phyloP scores from a whole-genome alignment of 495 filamentous ascomycete species.

The Symbiotaphrina buchneri region DNA sequence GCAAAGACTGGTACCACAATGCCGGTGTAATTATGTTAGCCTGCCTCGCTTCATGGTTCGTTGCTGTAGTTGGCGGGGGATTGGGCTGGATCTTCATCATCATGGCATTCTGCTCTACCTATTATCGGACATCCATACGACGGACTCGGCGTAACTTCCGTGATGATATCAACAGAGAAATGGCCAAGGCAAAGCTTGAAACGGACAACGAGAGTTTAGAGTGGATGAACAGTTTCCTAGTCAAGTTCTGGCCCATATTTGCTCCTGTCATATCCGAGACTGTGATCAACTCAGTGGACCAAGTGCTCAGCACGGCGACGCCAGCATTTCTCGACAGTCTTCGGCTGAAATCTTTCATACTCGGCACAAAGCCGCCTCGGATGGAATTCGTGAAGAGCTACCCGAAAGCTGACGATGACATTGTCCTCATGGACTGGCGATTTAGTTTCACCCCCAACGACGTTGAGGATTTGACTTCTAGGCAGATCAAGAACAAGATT shows the following conservation, averaged over 20 bases:
- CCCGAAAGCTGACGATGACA: conserved; percentile 84
- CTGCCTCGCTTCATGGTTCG: conserved; percentile 72
- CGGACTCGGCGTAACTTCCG: conserved; percentile 89
- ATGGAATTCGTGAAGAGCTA: conserved; percentile 97
- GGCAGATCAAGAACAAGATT: conserved; percentile 80
- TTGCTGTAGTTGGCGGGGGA: conserved; percentile 75
- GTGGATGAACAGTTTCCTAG: conserved; percentile 97
- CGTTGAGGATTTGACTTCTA: conserved; percentile 67
- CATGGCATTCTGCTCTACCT: conserved; percentile 80
- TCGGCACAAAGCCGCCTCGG: conserved; percentile 85
- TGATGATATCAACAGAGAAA: conserved; percentile 82
- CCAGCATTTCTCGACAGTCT: conserved; percentile 87
- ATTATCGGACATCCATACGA: conserved; percentile 89
- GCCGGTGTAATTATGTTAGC: conserved; percentile 80
- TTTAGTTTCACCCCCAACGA: conserved; percentile 98
- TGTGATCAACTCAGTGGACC: conserved; percentile 81
- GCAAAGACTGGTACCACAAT: conserved; percentile 93
- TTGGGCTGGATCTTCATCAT: conserved; percentile 82
- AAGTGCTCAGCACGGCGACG: conserved; percentile 77
- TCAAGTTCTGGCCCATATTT: conserved; percentile 99
- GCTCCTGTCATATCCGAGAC: conserved; percentile 80
- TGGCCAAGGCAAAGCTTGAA: conserved; percentile 73
- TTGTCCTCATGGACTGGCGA: conserved; percentile 97
- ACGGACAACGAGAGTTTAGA: conserved; percentile 86
- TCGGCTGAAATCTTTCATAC: conserved; percentile 70